Conservation (phyloP, 2,329 filamentous ascomycete species). For the Apiospora malaysiana region DNA sequence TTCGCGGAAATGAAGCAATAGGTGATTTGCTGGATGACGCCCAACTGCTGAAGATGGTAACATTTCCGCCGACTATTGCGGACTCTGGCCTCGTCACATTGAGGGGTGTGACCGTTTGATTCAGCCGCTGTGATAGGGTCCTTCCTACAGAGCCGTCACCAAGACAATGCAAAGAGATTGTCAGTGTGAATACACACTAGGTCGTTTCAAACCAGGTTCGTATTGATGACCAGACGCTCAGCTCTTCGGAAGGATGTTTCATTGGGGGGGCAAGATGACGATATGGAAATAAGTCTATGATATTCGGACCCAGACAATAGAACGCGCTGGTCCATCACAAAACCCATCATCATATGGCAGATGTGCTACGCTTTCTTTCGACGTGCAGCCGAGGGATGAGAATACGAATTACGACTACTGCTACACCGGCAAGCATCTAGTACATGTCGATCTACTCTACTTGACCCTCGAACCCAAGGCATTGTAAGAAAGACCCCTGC, state of each 20-base stretch:
- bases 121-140: conserved; percentile 4
- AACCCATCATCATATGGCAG: not conserved
- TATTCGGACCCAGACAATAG: not conserved
- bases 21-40: not conserved
- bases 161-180: not conserved
- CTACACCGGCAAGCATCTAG: not conserved
- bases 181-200: not conserved
- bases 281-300: not conserved
- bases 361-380: not conserved
- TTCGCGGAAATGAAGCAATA: conserved; percentile 11
- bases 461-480: not conserved
- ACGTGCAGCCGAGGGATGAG: not conserved
- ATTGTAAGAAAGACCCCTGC: not conserved
- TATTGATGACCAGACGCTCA: not conserved
- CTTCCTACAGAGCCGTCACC: not conserved
- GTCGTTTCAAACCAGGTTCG: not conserved
- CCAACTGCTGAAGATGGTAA: not conserved
- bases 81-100: not conserved
- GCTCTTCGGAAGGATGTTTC: not conserved
- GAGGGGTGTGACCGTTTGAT: not conserved
- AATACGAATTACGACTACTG: not conserved
- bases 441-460: not conserved
- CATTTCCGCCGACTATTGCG: not conserved
- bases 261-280: not conserved
- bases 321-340: not conserved